Evolutionary conservation across 768 basidiomycete genomes (phyloP).

Genomic region (Pisolithus tinctorius): DNA sequence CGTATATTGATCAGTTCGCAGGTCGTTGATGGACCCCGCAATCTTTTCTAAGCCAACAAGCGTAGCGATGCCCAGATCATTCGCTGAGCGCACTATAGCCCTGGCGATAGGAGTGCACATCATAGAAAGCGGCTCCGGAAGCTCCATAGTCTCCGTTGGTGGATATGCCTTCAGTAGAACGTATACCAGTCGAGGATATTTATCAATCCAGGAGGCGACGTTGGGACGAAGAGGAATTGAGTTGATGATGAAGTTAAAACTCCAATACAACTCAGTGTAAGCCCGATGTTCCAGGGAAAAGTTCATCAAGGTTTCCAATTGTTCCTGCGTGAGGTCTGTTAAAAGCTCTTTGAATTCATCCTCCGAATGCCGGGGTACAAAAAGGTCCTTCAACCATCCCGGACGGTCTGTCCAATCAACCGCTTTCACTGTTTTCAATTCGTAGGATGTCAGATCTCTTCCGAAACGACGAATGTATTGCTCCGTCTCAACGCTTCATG

Average conservation of each 20-base stretch:
- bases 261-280: conserved; percentile 47
- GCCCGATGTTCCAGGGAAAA: conserved; percentile 40
- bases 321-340: conserved; percentile 15
- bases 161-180: conserved; percentile 43
- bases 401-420: conserved; percentile 34
- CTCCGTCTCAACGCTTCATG: conserved; percentile 40
- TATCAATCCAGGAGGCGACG: conserved; percentile 39
- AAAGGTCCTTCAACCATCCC: conserved; percentile 27
- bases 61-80: conserved; percentile 45
- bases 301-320: conserved; percentile 11
- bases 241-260: conserved; percentile 37
- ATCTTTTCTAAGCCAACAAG: conserved; percentile 57
- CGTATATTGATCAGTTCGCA: conserved; percentile 39
- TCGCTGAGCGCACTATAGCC: conserved; percentile 49
- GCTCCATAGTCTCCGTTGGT: conserved; percentile 33
- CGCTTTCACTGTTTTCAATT: conserved; percentile 32
- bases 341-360: conserved; percentile 14
- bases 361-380: conserved; percentile 19
- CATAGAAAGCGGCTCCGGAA: conserved; percentile 21
- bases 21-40: conserved; percentile 33
- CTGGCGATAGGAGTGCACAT: conserved; percentile 32
- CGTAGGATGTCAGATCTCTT: conserved; percentile 35
- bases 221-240: conserved; percentile 22
- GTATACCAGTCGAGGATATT: conserved; percentile 49
- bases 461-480: conserved; percentile 42